A percentile compares a stretch with the other conserved stretches of the same genome.
phyloP scores from a whole-genome alignment of 129 eudicot species.

The Logfia minima region DNA sequence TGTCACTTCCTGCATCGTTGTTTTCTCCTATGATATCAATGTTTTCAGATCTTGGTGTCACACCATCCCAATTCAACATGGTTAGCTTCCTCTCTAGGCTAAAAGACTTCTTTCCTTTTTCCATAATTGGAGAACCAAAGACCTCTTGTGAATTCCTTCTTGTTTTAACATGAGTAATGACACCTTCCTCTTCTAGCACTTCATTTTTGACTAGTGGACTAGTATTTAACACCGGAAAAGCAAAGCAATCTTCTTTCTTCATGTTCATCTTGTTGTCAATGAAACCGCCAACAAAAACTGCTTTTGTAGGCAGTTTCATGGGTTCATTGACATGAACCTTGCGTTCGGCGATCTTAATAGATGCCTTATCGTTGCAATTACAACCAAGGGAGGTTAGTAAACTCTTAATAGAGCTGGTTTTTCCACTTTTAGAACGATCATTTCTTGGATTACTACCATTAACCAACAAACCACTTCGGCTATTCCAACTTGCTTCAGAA shows the following conservation, averaged over 20 bases:
- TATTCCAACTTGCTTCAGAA: slow-evolving; percentile 69
- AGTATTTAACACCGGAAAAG: slow-evolving; percentile 27
- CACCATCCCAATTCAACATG: slow-evolving; percentile 61
- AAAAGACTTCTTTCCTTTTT: slow-evolving; percentile 34
- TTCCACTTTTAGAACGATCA: slow-evolving; percentile 29
- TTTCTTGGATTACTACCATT: slow-evolving; percentile 18
- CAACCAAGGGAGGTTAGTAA: slow-evolving; percentile 47
- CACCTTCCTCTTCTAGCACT: slow-evolving; percentile 21
- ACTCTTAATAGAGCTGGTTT: slow-evolving; percentile 35
- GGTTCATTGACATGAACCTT: slow-evolving; percentile 22
- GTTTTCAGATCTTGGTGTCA: slow-evolving; percentile 34
- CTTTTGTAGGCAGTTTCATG: slow-evolving; percentile 6
- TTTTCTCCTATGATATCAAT: slow-evolving; percentile 30
- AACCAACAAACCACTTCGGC: slow-evolving; percentile 51
- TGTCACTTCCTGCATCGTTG: slow-evolving; percentile 58
- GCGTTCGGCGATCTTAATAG: slow-evolving; percentile 43
- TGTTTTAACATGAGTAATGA: slow-evolving; percentile 15
- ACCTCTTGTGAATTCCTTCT: slow-evolving; percentile 43
- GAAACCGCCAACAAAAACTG: background rate
- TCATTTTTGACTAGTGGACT: slow-evolving; percentile 16
- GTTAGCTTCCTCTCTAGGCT: slow-evolving; percentile 45
- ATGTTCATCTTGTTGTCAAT: slow-evolving; percentile 4
- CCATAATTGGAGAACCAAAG: slow-evolving; percentile 41
- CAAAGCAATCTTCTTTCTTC: slow-evolving; percentile 31
- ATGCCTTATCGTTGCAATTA: slow-evolving; percentile 49